phyloP scores from a whole-genome alignment of 129 eudicot species.

The Tagetes patula region DNA sequence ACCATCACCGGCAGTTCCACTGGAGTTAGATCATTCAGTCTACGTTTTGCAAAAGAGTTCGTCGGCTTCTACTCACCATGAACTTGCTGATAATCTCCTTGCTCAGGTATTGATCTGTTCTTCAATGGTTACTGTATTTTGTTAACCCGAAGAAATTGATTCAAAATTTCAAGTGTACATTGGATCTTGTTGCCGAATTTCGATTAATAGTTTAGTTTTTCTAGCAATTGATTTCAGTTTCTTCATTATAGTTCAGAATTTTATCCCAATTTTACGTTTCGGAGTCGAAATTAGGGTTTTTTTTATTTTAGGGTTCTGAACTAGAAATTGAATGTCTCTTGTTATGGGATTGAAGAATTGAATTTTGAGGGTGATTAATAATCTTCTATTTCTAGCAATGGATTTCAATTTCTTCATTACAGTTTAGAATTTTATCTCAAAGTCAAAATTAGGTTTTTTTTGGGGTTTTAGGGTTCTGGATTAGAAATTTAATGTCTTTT shows the following conservation, averaged over 20 bases:
- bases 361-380: too few relatives aligned
- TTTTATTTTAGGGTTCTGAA: background rate
- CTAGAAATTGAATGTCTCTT: conserved; percentile 1
- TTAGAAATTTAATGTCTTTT: conserved; percentile 5
- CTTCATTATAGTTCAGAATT: conserved; percentile 2
- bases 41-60: conserved; percentile 1
- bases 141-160: background rate
- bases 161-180: background rate
- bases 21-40: background rate
- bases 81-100: conserved; percentile 44
- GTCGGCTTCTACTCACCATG: conserved; percentile 29
- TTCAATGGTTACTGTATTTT: background rate
- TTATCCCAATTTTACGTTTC: conserved; percentile 7
- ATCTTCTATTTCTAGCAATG: conserved; percentile 15
- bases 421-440: background rate
- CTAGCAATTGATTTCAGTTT: background rate
- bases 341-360: conserved; percentile 4
- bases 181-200: background rate
- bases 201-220: background rate
- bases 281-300: background rate
- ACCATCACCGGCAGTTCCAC: background rate
- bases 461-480: background rate
- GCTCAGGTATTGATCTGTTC: conserved; percentile 45
- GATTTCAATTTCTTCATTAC: background rate
- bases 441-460: background rate